Evolutionary conservation across 805 yeast genomes (phyloP), one percentile per base, ranked within the genome.

Genomic region (Ogataea henricii): DNA sequence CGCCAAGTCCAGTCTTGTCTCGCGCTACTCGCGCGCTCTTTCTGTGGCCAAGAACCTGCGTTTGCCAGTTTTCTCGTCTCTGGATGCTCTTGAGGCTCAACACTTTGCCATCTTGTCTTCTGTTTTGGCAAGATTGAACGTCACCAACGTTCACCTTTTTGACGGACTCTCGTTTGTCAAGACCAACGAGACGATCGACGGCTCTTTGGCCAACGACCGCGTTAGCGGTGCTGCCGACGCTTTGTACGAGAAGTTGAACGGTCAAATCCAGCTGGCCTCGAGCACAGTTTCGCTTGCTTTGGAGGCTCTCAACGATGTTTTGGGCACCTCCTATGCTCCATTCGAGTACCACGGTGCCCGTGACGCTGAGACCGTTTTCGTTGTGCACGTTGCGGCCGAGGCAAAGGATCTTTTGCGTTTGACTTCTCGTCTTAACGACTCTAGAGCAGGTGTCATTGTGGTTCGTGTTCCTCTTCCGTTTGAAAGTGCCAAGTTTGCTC

Each of bases 381-480:
- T 90, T 27, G 74, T 83, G n/a, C 82, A 86, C 55, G 96, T 96
- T 20, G 74, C 94, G 34, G 67, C 77, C 36, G 90, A 86, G 63
- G 70, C 85, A 14, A 72, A 81, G 9, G 68, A 80, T 47, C 74
- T 87, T 34, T 58, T 77, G 40, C 66, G 70, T 22, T 72, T 77
- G 23, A 70, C 83, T 40, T 54, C 63, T 27, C 61, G 63, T 17
- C 48, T 63, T 3, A 43, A 46, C 20, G 64, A 66, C 43, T 52
- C 63, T 14, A 66, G 72, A n/a, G 76, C 81, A 43, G 96, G 90
- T 54, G 79, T 85, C 42, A 66, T 91, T 47, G 77, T 84, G 46
- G 78, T 83, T 42, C 80, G 96, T 68, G 80, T 88, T 37, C 92
- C 95, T 46, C 70, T 84, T 45, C 97, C 97, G 10, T 89, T 90